Conservation (phyloP, 148 eudicot species). For the Hydrangea macrophylla region DNA sequence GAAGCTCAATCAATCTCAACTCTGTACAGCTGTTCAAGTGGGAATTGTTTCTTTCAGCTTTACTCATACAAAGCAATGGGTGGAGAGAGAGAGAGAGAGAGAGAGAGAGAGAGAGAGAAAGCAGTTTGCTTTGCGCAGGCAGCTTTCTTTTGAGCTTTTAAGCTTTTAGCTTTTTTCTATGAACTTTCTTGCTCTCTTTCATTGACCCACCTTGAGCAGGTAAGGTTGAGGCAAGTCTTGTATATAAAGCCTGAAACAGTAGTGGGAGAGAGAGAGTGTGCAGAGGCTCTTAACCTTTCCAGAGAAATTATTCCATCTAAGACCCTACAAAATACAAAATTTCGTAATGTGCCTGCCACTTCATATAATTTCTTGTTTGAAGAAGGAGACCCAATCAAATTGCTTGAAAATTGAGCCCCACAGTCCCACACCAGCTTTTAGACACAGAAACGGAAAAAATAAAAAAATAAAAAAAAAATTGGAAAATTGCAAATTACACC, state of each 20-base stretch:
- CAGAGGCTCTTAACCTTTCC: background rate
- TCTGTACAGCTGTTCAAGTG: conserved; percentile 9
- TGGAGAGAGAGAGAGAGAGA: too few species aligned
- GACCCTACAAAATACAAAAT: too few species aligned
- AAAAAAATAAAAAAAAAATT: too few species aligned
- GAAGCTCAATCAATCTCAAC: conserved; percentile 11
- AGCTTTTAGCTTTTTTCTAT: conserved; percentile 22
- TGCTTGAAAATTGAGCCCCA: conserved; percentile 4
- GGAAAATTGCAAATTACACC: too few species aligned
- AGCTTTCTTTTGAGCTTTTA: conserved; percentile 20
- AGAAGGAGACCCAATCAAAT: conserved; percentile 3
- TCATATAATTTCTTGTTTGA: too few species aligned
- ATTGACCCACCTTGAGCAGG: conserved; percentile 32
- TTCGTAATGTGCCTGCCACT: too few species aligned
- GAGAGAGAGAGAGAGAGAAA: too few species aligned
- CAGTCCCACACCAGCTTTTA: too few species aligned
- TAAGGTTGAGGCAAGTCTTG: conserved; percentile 32
- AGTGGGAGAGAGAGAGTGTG: background rate
- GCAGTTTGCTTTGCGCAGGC: conserved; percentile 23
- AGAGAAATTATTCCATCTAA: too few species aligned
- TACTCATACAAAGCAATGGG: too few species aligned
- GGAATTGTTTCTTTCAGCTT: too few species aligned
- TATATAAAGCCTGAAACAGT: conserved; percentile 9
- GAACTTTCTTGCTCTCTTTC: conserved; percentile 26
- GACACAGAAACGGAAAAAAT: background rate